phyloP scores from a whole-genome alignment of 352 stramenopile genomes.

The Phytophthora pinifolia region DNA sequence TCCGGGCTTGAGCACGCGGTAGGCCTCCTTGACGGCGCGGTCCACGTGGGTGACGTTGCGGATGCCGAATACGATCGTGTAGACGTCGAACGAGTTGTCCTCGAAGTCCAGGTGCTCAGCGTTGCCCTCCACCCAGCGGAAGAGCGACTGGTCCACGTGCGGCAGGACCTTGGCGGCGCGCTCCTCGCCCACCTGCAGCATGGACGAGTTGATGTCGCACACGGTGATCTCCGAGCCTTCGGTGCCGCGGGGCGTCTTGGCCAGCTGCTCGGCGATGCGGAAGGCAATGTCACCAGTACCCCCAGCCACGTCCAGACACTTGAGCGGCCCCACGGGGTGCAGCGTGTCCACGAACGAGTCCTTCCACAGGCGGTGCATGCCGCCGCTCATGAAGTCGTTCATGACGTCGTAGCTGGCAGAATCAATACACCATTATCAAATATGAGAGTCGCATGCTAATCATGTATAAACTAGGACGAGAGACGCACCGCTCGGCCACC shows the following conservation, averaged over 20 bases:
- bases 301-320: conserved; percentile 96
- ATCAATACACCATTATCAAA: neutral
- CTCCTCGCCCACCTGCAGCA: conserved; percentile 95
- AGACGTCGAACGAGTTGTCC: conserved; percentile 96
- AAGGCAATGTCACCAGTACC: conserved; percentile 99
- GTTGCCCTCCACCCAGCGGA: conserved; percentile 95
- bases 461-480: conserved; percentile 4
- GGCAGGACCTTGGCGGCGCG: conserved; percentile 79
- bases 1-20: conserved; percentile 95
- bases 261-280: conserved; percentile 89
- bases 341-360: conserved; percentile 94
- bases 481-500: conserved; percentile 93
- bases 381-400: conserved; percentile 99
- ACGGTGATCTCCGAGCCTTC: conserved; percentile 90
- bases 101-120: conserved; percentile 95
- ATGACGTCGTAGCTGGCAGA: conserved; percentile 94
- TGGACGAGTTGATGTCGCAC: conserved; percentile 99
- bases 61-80: conserved; percentile 99
- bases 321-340: conserved; percentile 70
- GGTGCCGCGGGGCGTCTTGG: conserved; percentile 31
- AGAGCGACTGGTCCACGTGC: conserved; percentile 51
- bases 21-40: conserved; percentile 93
- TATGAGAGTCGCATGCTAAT: conserved; percentile 2
- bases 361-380: conserved; percentile 96
- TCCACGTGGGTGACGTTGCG: conserved; percentile 98